Percentiles rank a stretch among this genome's conserved stretches.
Evolutionary conservation across 176 grass and related monocot genomes (phyloP).

Genomic region (Leersia perrieri): DNA sequence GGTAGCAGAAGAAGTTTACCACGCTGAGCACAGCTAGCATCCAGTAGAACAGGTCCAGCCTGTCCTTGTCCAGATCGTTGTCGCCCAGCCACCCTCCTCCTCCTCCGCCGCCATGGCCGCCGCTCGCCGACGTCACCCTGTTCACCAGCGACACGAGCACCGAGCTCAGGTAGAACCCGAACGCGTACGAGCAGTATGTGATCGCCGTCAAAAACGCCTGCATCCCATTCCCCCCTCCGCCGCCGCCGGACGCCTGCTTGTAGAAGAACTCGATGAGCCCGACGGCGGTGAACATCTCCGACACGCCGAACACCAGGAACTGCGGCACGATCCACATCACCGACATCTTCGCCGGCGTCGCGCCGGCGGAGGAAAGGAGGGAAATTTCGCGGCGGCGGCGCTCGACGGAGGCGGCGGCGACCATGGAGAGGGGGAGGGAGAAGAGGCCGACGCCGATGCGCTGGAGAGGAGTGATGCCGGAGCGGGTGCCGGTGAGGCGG

Average conservation of each 20-base stretch:
- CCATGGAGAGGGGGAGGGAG: constrained; percentile 80
- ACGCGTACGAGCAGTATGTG: constrained; percentile 96
- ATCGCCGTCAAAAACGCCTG: constrained; percentile 94
- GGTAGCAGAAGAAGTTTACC: constrained; percentile 81
- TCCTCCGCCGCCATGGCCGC: not conserved
- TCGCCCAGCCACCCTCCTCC: constrained; percentile 66
- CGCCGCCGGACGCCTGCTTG: constrained; percentile 71
- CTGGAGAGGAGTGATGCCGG: constrained; percentile 79
- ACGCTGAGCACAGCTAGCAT: constrained; percentile 72
- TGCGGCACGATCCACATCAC: constrained; percentile 93
- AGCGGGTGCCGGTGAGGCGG: constrained; percentile 46
- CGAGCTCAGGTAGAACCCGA: constrained; percentile 95
- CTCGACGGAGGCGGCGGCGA: constrained; percentile 67
- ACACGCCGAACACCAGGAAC: constrained; percentile 88
- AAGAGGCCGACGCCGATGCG: constrained; percentile 82
- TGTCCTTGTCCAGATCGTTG: constrained; percentile 82
- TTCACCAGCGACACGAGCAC: constrained; percentile 83
- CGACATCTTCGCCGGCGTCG: constrained; percentile 34
- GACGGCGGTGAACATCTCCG: constrained; percentile 98
- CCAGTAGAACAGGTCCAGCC: constrained; percentile 93
- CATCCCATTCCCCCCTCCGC: no score
- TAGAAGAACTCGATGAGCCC: constrained; percentile 99
- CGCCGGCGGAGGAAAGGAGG: not conserved
- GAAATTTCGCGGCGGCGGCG: constrained; percentile 47
- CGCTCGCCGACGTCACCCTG: constrained; percentile 68